Conservation (phyloP, 2,329 filamentous ascomycete genomes). For the Cercospora citrullina region DNA sequence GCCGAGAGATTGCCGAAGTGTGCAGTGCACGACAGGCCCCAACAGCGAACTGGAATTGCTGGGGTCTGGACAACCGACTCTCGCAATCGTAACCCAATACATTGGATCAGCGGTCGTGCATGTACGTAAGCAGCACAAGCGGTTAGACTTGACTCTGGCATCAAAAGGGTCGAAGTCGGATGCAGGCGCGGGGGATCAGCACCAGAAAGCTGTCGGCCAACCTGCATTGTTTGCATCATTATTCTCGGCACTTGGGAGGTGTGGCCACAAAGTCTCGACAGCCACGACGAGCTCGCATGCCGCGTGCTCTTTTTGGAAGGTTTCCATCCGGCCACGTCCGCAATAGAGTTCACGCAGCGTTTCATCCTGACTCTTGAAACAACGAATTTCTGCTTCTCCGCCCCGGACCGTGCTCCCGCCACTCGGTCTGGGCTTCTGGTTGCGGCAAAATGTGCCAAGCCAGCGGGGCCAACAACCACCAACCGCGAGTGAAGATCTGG, state of each 20-base stretch:
- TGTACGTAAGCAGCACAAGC: not conserved
- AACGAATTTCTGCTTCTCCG: not conserved
- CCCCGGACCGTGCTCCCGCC: not conserved
- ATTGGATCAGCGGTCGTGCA: not conserved
- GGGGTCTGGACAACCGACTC: not conserved
- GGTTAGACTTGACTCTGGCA: not conserved
- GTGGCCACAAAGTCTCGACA: not conserved
- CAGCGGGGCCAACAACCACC: not conserved
- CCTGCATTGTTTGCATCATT: not conserved
- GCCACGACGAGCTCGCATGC: not conserved
- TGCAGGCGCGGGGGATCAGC: not conserved
- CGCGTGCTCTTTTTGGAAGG: not conserved
- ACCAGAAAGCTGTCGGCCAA: not conserved
- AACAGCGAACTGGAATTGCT: not conserved
- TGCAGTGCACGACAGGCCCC: not conserved
- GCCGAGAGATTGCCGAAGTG: not conserved
- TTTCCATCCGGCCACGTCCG: not conserved
- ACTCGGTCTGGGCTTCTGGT: not conserved
- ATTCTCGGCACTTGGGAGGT: not conserved
- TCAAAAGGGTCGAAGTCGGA: not conserved
- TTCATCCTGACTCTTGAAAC: slow-evolving; percentile 3
- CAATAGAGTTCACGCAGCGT: not conserved
- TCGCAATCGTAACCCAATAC: not conserved
- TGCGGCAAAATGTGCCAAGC: slow-evolving; percentile 8
- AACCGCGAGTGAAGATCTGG: slow-evolving; percentile 8